Conservation (phyloP, 1,284 basidiomycete genomes). For the Ustilago shanxiensis region DNA sequence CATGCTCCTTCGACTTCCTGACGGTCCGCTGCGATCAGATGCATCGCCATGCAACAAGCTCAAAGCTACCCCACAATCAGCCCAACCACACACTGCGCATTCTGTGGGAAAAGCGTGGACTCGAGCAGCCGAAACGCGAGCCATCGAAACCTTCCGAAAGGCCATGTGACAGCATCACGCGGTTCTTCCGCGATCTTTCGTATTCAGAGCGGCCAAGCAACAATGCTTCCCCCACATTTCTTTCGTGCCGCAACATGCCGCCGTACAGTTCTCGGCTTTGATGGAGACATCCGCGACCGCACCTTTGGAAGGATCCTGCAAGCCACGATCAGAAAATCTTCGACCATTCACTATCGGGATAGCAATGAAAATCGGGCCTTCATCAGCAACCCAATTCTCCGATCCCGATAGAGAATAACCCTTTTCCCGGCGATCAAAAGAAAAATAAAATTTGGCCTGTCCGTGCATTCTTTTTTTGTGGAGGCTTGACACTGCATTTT, state of each 20-base stretch:
- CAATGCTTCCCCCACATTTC: not conserved
- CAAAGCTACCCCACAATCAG: not conserved
- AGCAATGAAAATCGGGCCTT: not conserved
- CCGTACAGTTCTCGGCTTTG: not conserved
- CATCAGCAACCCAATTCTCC: not conserved
- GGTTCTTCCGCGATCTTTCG: not conserved
- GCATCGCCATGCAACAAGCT: not conserved
- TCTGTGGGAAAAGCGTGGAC: not conserved
- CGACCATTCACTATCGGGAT: not conserved
- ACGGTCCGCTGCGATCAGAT: not conserved
- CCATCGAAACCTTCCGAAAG: slow-evolving; percentile 1
- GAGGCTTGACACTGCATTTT: slow-evolving; percentile 6
- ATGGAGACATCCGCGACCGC: slow-evolving; percentile 5
- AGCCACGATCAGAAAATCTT: not conserved
- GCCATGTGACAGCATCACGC: slow-evolving; percentile 1
- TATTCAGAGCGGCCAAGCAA: too few species aligned
- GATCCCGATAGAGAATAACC: not conserved
- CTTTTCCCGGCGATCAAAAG: too few species aligned
- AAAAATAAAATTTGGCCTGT: not conserved
- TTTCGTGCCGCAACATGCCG: not conserved
- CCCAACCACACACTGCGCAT: too few species aligned
- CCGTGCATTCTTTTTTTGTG: not conserved
- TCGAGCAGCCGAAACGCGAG: not conserved
- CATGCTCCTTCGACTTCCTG: not conserved
- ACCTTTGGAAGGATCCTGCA: not conserved